phyloP scores from a whole-genome alignment of 2,329 filamentous ascomycete genomes.

The Juglanconis juglandina region DNA sequence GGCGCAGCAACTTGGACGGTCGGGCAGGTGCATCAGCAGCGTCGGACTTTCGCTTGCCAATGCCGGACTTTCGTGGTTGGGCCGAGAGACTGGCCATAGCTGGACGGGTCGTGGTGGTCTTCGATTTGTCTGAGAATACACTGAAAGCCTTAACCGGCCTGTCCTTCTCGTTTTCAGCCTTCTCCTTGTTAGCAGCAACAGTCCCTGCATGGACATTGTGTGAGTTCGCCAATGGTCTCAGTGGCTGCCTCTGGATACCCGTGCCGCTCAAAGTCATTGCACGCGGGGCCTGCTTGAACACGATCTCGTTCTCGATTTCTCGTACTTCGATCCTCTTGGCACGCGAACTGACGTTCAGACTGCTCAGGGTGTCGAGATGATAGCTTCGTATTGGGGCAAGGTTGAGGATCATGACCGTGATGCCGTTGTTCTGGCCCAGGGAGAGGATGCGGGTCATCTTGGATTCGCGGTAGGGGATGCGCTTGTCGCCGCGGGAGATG shows the following conservation, averaged over 20 bases:
- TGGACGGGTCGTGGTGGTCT: slow-evolving; percentile 39
- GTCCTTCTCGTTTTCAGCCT: slow-evolving; percentile 48
- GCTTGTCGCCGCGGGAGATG: slow-evolving; percentile 69
- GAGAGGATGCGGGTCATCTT: slow-evolving; percentile 97
- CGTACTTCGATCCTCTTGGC: slow-evolving; percentile 95
- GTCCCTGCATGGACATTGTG: slow-evolving; percentile 68
- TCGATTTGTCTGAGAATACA: slow-evolving; percentile 76
- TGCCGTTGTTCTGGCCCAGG: slow-evolving; percentile 88
- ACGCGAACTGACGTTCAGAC: slow-evolving; percentile 88
- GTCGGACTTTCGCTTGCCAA: slow-evolving; percentile 35
- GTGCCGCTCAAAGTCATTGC: slow-evolving; percentile 41
- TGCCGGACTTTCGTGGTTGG: slow-evolving; percentile 2
- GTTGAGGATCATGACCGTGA: slow-evolving; percentile 96
- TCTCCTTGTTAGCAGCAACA: slow-evolving; percentile 42
- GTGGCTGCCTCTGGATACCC: slow-evolving; percentile 63
- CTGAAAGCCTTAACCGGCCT: slow-evolving; percentile 82
- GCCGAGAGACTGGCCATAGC: slow-evolving; percentile 21
- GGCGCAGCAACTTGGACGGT: slow-evolving; percentile 46
- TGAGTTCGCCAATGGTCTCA: slow-evolving; percentile 71
- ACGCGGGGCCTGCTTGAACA: slow-evolving; percentile 72
- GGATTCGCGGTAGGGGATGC: slow-evolving; percentile 89
- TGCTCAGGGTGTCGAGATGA: slow-evolving; percentile 89
- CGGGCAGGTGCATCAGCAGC: slow-evolving; percentile 37
- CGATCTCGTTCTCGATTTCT: slow-evolving; percentile 92
- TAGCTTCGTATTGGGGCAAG: slow-evolving; percentile 88